phyloP scores from a whole-genome alignment of 1,284 basidiomycete genomes.

The Cystobasidium pallidum region DNA sequence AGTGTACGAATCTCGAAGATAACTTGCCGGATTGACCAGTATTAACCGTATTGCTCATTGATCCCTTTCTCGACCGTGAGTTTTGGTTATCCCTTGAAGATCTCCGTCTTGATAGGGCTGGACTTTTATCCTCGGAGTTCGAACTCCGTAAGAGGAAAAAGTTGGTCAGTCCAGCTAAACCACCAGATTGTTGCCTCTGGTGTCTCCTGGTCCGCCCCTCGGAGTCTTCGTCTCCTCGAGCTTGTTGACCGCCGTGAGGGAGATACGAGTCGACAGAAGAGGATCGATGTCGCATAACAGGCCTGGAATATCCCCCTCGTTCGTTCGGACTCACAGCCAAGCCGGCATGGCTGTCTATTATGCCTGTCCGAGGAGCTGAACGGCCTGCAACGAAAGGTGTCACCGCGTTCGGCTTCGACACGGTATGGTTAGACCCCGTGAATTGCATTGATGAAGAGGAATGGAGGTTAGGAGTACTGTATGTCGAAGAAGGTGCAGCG shows the following conservation, averaged over 20 bases:
- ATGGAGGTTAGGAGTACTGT: constrained; percentile 16
- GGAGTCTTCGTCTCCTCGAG: neutral
- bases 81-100: neutral
- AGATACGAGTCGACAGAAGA: constrained; percentile 34
- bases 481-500: constrained; percentile 26
- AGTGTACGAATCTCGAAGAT: constrained; percentile 31
- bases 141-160: constrained; percentile 12
- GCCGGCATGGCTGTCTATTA: neutral
- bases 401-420: neutral
- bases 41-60: constrained; percentile 15
- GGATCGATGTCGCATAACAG: constrained; percentile 8
- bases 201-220: neutral
- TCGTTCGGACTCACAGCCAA: neutral
- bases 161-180: neutral
- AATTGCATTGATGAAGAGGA: neutral
- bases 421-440: neutral
- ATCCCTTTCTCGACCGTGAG: constrained; percentile 29
- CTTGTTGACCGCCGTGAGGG: neutral
- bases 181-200: constrained; percentile 4
- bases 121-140: constrained; percentile 3
- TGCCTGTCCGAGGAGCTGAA: neutral
- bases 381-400: neutral
- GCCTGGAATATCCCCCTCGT: neutral
- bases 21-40: constrained; percentile 23
- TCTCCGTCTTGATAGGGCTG: constrained; percentile 2